Conservation (phyloP, 768 basidiomycete genomes). For the Cyclocybe aegerita region DNA sequence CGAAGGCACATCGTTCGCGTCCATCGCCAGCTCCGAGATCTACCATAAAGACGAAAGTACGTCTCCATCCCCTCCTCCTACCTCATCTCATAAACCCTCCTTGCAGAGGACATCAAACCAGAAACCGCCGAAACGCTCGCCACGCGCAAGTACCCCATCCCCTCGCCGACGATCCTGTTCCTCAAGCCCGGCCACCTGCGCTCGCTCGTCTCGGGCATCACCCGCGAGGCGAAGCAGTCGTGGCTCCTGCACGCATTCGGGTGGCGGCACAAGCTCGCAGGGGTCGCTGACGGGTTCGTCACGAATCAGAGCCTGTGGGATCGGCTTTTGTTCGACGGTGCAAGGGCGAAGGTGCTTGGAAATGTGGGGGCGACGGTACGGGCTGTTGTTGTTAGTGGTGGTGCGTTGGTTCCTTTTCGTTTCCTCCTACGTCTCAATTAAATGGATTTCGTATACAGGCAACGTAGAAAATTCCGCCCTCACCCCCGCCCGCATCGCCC, state of each 20-base stretch:
- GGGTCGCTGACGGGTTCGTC: conserved; percentile 69
- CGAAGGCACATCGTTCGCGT: conserved; percentile 73
- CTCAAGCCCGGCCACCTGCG: conserved; percentile 62
- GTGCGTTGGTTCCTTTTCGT: conserved; percentile 36
- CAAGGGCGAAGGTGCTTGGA: conserved; percentile 60
- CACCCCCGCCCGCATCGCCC: conserved; percentile 66
- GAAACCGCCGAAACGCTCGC: conserved; percentile 17
- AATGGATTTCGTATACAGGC: too few species aligned
- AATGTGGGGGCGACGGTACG: conserved; percentile 62
- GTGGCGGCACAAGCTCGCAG: conserved; percentile 75
- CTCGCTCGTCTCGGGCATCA: conserved; percentile 51
- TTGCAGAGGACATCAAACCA: conserved; percentile 9
- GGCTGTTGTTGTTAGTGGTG: conserved; percentile 70
- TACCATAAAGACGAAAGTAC: conserved; percentile 47
- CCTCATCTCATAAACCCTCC: neutral
- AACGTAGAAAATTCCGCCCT: conserved; percentile 47
- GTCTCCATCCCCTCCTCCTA: conserved; percentile 2
- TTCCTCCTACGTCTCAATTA: too few species aligned
- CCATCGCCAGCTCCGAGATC: conserved; percentile 54
- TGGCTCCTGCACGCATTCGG: conserved; percentile 60
- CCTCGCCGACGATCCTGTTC: conserved; percentile 81
- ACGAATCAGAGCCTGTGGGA: conserved; percentile 87
- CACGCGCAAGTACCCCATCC: conserved; percentile 50
- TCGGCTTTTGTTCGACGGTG: conserved; percentile 67
- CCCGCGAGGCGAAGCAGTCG: conserved; percentile 52